phyloP scores from a whole-genome alignment of 139 green algal species.

The Chlamydomonas sphaeroides region DNA sequence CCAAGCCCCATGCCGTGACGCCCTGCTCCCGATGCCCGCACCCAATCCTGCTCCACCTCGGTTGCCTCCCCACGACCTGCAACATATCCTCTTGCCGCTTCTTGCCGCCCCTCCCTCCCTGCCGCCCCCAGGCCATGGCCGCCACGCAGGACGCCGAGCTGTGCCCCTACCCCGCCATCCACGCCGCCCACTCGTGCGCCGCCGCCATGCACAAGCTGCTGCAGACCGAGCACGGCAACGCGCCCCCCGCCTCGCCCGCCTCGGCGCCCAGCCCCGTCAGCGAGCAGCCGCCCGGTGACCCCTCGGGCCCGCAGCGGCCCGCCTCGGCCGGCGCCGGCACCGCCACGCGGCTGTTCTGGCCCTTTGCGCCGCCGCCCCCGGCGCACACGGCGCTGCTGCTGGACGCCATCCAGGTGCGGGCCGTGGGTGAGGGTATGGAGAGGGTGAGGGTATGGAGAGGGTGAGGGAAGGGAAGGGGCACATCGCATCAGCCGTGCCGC shows the following conservation, averaged over 20 bases:
- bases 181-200: neutral
- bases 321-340: neutral
- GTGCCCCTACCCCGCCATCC: conserved; percentile 20
- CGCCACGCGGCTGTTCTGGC: neutral
- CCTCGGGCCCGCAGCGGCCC: too few relatives aligned
- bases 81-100: too few relatives aligned
- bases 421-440: too few relatives aligned
- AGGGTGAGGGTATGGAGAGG: too few relatives aligned
- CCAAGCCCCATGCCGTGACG: neutral
- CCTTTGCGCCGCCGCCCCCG: neutral
- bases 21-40: neutral
- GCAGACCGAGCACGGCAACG: neutral
- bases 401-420: conserved; percentile 21
- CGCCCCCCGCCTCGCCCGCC: neutral
- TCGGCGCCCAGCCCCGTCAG: too few relatives aligned
- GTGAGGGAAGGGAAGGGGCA: too few relatives aligned
- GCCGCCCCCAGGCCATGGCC: conserved; percentile 9
- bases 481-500: too few relatives aligned
- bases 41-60: too few relatives aligned
- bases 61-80: too few relatives aligned
- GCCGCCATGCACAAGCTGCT: conserved; percentile 18
- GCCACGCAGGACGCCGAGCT: conserved; percentile 22
- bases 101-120: too few relatives aligned
- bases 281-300: too few relatives aligned
- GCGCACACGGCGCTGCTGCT: conserved; percentile 21